phyloP scores from a whole-genome alignment of 148 eudicot species.

The Chenopodium quinoa region DNA sequence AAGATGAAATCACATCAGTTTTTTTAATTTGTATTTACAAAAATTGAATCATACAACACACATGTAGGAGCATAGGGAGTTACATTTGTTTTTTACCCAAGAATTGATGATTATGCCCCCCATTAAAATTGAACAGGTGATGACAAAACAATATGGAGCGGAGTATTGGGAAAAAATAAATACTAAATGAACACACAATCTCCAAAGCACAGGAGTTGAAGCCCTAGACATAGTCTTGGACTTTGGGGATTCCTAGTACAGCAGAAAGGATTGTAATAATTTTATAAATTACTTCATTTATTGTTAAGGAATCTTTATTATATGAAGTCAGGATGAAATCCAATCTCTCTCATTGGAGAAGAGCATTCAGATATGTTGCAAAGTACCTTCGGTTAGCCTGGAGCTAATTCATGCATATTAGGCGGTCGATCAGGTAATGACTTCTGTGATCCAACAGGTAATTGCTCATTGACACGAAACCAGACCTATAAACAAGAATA shows the following conservation, averaged over 20 bases:
- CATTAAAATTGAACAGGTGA: no score
- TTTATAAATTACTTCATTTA: neutral
- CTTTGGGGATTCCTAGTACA: conserved; percentile 36
- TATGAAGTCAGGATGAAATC: neutral
- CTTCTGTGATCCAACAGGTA: conserved; percentile 76
- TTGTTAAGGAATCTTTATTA: neutral
- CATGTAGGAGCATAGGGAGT: no score
- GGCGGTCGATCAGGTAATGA: conserved; percentile 89
- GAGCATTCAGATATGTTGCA: neutral
- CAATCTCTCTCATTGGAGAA: neutral
- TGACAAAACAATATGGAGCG: no score
- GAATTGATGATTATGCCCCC: no score
- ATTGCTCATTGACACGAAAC: conserved; percentile 87
- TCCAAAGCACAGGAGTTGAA: conserved; percentile 51
- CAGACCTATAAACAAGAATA: conserved; percentile 57
- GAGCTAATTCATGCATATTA: conserved; percentile 50
- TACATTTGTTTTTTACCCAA: no score
- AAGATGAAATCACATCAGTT: no score
- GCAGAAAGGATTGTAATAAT: conserved; percentile 6
- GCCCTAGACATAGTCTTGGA: conserved; percentile 47
- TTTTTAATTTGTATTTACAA: no score
- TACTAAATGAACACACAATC: conserved; percentile 18
- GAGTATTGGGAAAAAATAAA: no score
- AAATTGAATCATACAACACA: no score
- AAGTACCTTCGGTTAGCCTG: conserved; percentile 54